Evolutionary conservation across 73 alveolate genomes (phyloP).

Genomic region (Paramecium bursaria): DNA sequence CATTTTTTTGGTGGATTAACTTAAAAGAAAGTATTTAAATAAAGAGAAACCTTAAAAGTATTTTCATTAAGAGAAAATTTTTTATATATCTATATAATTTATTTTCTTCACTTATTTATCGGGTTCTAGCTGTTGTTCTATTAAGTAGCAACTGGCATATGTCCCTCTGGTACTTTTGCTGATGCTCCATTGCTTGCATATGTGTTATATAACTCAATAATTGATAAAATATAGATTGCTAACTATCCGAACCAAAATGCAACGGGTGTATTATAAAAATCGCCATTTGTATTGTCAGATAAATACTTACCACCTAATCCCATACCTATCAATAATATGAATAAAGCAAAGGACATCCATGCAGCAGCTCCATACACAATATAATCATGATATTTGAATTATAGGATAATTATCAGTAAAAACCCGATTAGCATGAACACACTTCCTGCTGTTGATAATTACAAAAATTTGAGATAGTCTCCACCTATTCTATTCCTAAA

Average conservation of each 20-base stretch:
- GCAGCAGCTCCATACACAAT: not conserved
- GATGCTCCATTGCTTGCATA: too few species aligned
- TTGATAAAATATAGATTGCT: too few species aligned
- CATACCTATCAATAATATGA: slow-evolving; percentile 31
- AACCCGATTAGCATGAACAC: slow-evolving; percentile 35
- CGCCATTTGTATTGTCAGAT: not conserved
- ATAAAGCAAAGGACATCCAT: not conserved
- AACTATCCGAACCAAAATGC: not conserved
- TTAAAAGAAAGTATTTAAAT: too few species aligned
- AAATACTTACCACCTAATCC: not conserved
- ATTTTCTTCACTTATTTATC: not conserved
- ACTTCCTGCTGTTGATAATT: slow-evolving; percentile 5
- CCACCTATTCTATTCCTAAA: too few species aligned
- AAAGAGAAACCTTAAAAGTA: too few species aligned
- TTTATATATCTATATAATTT: too few species aligned
- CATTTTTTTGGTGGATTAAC: not conserved
- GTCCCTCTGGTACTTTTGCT: too few species aligned
- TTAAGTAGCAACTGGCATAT: not conserved
- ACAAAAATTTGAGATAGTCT: not conserved
- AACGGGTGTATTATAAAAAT: not conserved
- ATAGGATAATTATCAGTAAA: not conserved
- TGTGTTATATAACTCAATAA: too few species aligned
- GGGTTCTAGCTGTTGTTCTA: too few species aligned
- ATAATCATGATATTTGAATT: not conserved
- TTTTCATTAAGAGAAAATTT: not conserved